phyloP scores from a whole-genome alignment of 176 grass and related monocot species.

The Phragmites australis region DNA sequence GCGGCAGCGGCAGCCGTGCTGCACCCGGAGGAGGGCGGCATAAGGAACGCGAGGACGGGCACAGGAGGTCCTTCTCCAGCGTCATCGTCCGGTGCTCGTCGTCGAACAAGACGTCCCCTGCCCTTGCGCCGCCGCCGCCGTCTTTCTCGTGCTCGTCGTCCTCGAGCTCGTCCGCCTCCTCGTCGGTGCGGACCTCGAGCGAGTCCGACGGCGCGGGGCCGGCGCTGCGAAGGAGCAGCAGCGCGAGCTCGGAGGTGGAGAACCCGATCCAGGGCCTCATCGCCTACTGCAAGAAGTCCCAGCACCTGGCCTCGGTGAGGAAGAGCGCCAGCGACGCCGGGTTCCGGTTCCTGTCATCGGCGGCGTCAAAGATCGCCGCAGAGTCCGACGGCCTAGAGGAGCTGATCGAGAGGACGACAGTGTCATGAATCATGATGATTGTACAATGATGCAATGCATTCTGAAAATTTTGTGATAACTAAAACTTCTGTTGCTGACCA shows the following conservation, averaged over 20 bases:
- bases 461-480: constrained; percentile 29
- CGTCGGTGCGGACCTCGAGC: constrained; percentile 53
- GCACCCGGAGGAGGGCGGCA: constrained; percentile 1
- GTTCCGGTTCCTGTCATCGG: constrained; percentile 46
- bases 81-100: constrained; percentile 49
- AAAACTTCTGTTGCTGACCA: constrained; percentile 15
- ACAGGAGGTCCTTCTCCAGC: constrained; percentile 83
- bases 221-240: constrained; percentile 79
- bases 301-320: constrained; percentile 61
- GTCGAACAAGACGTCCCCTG: constrained; percentile 49
- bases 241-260: constrained; percentile 76
- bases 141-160: constrained; percentile 28
- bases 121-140: constrained; percentile 24
- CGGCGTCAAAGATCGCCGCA: constrained; percentile 57
- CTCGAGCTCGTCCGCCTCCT: constrained; percentile 53
- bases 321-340: constrained; percentile 83
- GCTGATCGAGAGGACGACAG: constrained; percentile 33
- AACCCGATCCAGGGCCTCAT: constrained; percentile 90
- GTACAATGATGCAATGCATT: constrained; percentile 40
- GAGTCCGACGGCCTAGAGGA: constrained; percentile 47
- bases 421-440: constrained; percentile 4
- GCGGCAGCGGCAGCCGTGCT: not conserved
- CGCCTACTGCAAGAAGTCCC: constrained; percentile 92
- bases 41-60: constrained; percentile 50
- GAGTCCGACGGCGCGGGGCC: constrained; percentile 39